These are phyloP conservation scores for Cystobasidium sp. DNA, from an alignment of 1,284 basidiomycete genomes.

Conservation along the genomic window DNA sequence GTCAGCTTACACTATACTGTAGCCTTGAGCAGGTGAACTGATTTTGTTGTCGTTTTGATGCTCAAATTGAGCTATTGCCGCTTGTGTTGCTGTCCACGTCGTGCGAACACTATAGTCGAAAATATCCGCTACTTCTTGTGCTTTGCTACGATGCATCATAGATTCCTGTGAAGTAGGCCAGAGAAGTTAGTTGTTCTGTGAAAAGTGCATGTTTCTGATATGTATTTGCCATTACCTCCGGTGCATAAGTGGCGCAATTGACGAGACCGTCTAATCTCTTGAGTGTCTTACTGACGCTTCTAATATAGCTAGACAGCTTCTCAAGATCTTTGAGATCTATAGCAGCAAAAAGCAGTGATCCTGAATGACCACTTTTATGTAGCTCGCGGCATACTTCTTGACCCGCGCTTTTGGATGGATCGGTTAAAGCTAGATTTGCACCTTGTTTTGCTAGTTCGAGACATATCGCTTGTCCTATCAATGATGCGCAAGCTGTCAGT, in stretches of 20 bases:
- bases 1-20: conserved; percentile 37
- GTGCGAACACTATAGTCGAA: conserved; percentile 21
- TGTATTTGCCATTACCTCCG: conserved; percentile 9
- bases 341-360: conserved; percentile 21
- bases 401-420: conserved; percentile 26
- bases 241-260: conserved; percentile 38
- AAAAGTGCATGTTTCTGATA: background rate
- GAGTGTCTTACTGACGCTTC: conserved; percentile 24
- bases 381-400: conserved; percentile 40
- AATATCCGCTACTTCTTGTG: conserved; percentile 15
- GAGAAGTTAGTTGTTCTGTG: background rate
- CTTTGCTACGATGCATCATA: conserved; percentile 27
- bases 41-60: conserved; percentile 33
- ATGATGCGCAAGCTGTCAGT: conserved; percentile 21
- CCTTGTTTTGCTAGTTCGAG: conserved; percentile 28
- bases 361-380: conserved; percentile 26
- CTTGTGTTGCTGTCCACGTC: conserved; percentile 37
- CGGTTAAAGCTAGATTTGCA: conserved; percentile 38
- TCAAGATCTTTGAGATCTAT: conserved; percentile 29
- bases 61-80: conserved; percentile 36
- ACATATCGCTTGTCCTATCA: conserved; percentile 31
- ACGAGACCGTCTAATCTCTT: conserved; percentile 35
- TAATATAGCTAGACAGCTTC: conserved; percentile 22
- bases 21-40: conserved; percentile 16
- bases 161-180: conserved; percentile 4